phyloP scores from a whole-genome alignment of 2,329 filamentous ascomycete species.

The Exutisphaerella laricina region DNA sequence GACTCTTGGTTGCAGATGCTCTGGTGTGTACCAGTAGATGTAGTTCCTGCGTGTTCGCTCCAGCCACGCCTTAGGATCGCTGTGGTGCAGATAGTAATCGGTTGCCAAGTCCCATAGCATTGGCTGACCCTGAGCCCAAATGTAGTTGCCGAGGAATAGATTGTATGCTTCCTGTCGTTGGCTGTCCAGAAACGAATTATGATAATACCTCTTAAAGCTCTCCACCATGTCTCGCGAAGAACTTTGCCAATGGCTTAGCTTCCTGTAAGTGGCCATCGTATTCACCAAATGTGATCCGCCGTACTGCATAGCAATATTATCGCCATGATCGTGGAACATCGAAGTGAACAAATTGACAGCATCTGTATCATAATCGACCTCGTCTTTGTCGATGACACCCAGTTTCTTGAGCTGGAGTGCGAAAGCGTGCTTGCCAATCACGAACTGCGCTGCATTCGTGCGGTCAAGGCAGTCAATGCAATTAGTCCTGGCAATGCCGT shows the following conservation, averaged over 20 bases:
- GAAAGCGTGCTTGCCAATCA: constrained; percentile 90
- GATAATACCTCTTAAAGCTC: constrained; percentile 98
- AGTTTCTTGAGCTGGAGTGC: constrained; percentile 89
- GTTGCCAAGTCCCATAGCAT: constrained; percentile 96
- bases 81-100: constrained; percentile 94
- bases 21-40: constrained; percentile 80
- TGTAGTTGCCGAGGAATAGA: constrained; percentile 92
- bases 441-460: constrained; percentile 96
- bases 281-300: constrained; percentile 97
- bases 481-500: constrained; percentile 89
- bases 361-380: constrained; percentile 89
- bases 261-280: constrained; percentile 98
- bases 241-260: constrained; percentile 98
- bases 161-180: constrained; percentile 98
- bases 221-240: constrained; percentile 98
- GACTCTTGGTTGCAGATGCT: constrained; percentile 59
- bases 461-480: constrained; percentile 97
- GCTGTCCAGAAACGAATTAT: constrained; percentile 97
- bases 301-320: constrained; percentile 96
- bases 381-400: constrained; percentile 73
- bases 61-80: constrained; percentile 69
- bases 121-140: constrained; percentile 77
- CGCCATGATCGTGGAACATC: constrained; percentile 95
- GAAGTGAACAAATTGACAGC: constrained; percentile 94
- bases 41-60: constrained; percentile 62